A percentile compares a stretch with the other conserved stretches of the same genome.
Evolutionary conservation across 176 grass and related monocot genomes (phyloP).

Genomic region (Aegilops tauschii): DNA sequence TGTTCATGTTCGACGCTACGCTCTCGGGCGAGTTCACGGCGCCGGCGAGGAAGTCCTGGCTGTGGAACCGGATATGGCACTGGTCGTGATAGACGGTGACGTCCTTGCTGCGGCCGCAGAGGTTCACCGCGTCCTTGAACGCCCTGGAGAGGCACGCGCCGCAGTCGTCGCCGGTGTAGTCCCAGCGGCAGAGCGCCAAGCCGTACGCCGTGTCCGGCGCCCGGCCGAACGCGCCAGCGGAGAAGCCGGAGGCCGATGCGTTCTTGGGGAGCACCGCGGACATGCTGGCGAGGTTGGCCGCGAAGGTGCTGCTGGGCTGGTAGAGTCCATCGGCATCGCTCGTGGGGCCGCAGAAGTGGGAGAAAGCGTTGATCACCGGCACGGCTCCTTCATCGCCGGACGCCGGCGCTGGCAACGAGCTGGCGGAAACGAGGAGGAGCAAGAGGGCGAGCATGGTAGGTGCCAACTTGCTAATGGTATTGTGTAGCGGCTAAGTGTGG

Average conservation of each 20-base stretch:
- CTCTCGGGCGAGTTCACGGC: conserved; percentile 19
- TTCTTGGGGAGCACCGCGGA: conserved; percentile 16
- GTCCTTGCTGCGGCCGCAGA: conserved; percentile 28
- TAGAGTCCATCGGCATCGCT: neutral
- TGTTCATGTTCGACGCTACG: conserved; percentile 25
- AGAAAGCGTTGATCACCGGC: conserved; percentile 28
- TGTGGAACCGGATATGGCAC: conserved; percentile 41
- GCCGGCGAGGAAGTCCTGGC: conserved; percentile 35
- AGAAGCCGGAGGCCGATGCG: conserved; percentile 34
- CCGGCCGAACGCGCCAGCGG: conserved; percentile 13
- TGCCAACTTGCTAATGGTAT: neutral
- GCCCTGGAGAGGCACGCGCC: conserved; percentile 17
- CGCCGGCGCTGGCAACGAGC: neutral
- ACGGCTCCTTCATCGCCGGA: neutral
- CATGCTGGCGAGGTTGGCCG: conserved; percentile 35
- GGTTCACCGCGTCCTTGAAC: neutral
- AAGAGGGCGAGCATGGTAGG: conserved; percentile 35
- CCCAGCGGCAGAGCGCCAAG: conserved; percentile 46
- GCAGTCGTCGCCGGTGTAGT: conserved; percentile 20
- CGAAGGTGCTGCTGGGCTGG: conserved; percentile 36
- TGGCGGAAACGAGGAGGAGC: conserved; percentile 9
- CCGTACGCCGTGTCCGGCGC: conserved; percentile 36
- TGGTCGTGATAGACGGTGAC: conserved; percentile 46
- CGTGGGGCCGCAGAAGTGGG: conserved; percentile 24
- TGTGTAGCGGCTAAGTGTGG: neutral